These are phyloP conservation scores for Ophiostoma sp. DNA, from an alignment of 2,329 filamentous ascomycete species.

Conservation along the genomic window DNA sequence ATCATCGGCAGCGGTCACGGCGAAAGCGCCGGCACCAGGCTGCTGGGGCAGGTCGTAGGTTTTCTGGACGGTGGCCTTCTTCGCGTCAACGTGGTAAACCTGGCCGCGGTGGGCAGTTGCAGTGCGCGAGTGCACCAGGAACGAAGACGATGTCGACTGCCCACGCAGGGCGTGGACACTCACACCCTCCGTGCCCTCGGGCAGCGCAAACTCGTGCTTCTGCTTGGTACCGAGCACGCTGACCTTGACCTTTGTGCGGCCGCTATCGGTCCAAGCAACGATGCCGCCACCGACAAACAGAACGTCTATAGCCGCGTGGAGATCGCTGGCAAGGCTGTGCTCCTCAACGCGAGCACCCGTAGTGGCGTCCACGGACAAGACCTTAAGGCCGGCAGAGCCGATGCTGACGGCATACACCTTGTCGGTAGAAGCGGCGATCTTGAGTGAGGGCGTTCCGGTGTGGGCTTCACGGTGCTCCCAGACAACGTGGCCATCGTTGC, in stretches of 20 bases:
- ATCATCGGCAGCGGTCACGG: slow-evolving; percentile 69
- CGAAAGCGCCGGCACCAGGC: slow-evolving; percentile 71
- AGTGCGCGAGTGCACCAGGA: slow-evolving; percentile 79
- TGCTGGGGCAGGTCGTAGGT: slow-evolving; percentile 77
- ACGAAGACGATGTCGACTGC: slow-evolving; percentile 58
- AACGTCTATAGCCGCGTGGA: slow-evolving; percentile 63
- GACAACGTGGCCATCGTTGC: slow-evolving; percentile 67
- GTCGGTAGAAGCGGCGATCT: slow-evolving; percentile 67
- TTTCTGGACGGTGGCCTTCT: slow-evolving; percentile 67
- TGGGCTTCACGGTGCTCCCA: slow-evolving; percentile 71
- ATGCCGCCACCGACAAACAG: slow-evolving; percentile 76
- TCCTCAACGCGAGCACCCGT: slow-evolving; percentile 74
- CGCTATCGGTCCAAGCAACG: slow-evolving; percentile 71
- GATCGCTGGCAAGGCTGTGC: slow-evolving; percentile 69
- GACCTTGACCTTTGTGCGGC: slow-evolving; percentile 63
- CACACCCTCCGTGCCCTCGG: slow-evolving; percentile 21
- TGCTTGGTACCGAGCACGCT: slow-evolving; percentile 66
- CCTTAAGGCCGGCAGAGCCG: slow-evolving; percentile 73
- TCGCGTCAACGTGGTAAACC: slow-evolving; percentile 79
- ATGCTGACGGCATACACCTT: slow-evolving; percentile 76
- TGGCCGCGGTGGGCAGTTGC: slow-evolving; percentile 61
- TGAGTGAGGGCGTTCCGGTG: slow-evolving; percentile 64
- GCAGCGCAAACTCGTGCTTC: slow-evolving; percentile 42
- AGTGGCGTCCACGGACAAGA: slow-evolving; percentile 69
- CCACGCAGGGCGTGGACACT: slow-evolving; percentile 31